phyloP scores from a whole-genome alignment of 2,329 filamentous ascomycete species.

The Neonectria coccinea region DNA sequence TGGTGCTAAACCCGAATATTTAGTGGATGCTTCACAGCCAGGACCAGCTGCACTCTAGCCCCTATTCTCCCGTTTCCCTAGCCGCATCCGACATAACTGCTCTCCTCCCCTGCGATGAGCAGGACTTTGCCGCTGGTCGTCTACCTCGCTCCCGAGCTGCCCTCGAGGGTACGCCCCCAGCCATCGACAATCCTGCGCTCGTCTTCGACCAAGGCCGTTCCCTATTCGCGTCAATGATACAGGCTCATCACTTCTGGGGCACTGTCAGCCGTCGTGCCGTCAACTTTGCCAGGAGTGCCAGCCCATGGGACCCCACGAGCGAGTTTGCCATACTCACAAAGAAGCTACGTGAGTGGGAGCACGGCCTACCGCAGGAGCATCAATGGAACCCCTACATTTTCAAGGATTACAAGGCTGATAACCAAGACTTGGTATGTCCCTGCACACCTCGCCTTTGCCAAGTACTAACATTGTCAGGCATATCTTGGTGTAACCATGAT shows the following conservation, averaged over 20 bases:
- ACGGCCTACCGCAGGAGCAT: slow-evolving; percentile 59
- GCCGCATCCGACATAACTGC: slow-evolving; percentile 66
- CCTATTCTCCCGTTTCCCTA: slow-evolving; percentile 63
- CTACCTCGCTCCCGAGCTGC: slow-evolving; percentile 64
- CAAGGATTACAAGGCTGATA: slow-evolving; percentile 59
- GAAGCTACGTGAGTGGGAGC: slow-evolving; percentile 62
- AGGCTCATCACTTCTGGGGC: slow-evolving; percentile 67
- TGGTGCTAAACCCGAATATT: slow-evolving; percentile 19
- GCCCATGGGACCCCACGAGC: slow-evolving; percentile 61
- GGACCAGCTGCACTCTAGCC: slow-evolving; percentile 67
- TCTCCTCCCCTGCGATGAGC: slow-evolving; percentile 64
- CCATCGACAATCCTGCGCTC: slow-evolving; percentile 58
- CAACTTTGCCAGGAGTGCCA: slow-evolving; percentile 55
- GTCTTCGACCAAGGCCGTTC: slow-evolving; percentile 59
- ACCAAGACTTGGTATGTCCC: slow-evolving; percentile 60
- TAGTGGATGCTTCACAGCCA: slow-evolving; percentile 72
- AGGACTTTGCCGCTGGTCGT: slow-evolving; percentile 61
- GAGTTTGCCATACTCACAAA: slow-evolving; percentile 60
- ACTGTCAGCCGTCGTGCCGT: slow-evolving; percentile 62
- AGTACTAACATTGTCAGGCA: slow-evolving; percentile 52
- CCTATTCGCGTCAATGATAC: slow-evolving; percentile 67
- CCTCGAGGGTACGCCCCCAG: slow-evolving; percentile 64
- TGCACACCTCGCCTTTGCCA: not conserved
- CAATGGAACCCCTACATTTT: slow-evolving; percentile 58
- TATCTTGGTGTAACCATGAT: slow-evolving; percentile 68